A percentile compares a stretch with the other conserved stretches of the same genome.
Conservation (phyloP, 192 early-diverging fungal genomes). For the Coemansia sp. region DNA sequence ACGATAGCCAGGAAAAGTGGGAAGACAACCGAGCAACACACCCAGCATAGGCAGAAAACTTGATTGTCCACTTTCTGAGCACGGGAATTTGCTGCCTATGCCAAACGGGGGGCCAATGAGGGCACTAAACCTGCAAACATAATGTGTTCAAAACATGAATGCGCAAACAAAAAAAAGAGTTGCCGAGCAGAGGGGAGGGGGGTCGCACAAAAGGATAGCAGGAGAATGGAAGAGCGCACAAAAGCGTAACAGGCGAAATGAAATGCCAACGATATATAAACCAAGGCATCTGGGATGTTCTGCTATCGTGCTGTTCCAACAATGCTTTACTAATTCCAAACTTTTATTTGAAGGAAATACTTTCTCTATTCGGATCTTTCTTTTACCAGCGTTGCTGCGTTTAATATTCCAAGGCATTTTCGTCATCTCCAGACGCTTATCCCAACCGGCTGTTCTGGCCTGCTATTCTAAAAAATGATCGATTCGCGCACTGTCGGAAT, state of each 20-base stretch:
- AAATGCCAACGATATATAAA: neutral
- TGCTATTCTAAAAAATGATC: constrained; percentile 19
- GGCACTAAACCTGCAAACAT: neutral
- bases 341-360: neutral
- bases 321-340: neutral
- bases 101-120: too few species aligned
- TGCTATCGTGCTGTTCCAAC: neutral
- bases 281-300: neutral
- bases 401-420: neutral
- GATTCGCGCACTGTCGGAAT: constrained; percentile 54
- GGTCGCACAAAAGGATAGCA: neutral
- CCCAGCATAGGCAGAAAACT: neutral
- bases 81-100: neutral
- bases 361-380: neutral
- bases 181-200: neutral
- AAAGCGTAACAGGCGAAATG: neutral
- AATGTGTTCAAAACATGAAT: neutral
- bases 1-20: neutral
- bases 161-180: neutral
- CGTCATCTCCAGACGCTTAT: neutral
- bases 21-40: neutral
- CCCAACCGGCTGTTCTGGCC: neutral
- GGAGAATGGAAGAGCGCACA: neutral
- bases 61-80: neutral
- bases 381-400: neutral